These are phyloP conservation scores for Amanita phalloides DNA, from an alignment of 768 basidiomycete genomes.

Conservation along the genomic window DNA sequence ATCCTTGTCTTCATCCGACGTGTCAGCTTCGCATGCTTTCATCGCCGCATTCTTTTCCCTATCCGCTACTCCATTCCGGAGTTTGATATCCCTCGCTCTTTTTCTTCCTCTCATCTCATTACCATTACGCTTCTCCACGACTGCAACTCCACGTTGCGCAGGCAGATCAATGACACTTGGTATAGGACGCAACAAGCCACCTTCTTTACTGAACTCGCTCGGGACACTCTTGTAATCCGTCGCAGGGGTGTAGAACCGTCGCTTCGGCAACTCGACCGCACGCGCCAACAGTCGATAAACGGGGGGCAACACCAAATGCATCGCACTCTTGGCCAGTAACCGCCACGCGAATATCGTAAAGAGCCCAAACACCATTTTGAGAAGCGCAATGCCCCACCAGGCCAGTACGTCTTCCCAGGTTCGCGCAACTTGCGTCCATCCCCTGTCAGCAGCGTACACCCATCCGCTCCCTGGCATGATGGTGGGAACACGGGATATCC, in stretches of 20 bases:
- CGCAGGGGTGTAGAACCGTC: constrained; percentile 85
- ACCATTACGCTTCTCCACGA: constrained; percentile 29
- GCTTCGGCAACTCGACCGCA: constrained; percentile 62
- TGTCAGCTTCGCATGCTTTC: constrained; percentile 17
- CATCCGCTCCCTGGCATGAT: constrained; percentile 53
- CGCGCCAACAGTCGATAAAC: constrained; percentile 68
- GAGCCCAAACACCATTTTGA: constrained; percentile 49
- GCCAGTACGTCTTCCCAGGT: constrained; percentile 26
- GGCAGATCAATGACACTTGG: constrained; percentile 84
- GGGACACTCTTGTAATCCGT: constrained; percentile 77
- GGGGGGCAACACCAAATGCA: constrained; percentile 73
- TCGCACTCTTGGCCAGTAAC: constrained; percentile 65
- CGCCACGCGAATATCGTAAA: constrained; percentile 81
- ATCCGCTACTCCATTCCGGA: constrained; percentile 9
- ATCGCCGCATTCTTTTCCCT: constrained; percentile 15
- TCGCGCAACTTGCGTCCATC: constrained; percentile 26
- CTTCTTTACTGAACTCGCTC: constrained; percentile 28
- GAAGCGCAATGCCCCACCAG: constrained; percentile 35
- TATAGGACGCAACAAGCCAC: constrained; percentile 49
- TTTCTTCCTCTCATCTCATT: constrained; percentile 11
- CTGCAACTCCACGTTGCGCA: constrained; percentile 27
- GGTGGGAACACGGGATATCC: constrained; percentile 9
- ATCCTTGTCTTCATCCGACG: constrained; percentile 17
- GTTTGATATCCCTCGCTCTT: constrained; percentile 6
- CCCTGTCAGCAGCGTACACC: constrained; percentile 16